Conservation (phyloP, 2,329 filamentous ascomycete species). For the Verticillium longisporum region DNA sequence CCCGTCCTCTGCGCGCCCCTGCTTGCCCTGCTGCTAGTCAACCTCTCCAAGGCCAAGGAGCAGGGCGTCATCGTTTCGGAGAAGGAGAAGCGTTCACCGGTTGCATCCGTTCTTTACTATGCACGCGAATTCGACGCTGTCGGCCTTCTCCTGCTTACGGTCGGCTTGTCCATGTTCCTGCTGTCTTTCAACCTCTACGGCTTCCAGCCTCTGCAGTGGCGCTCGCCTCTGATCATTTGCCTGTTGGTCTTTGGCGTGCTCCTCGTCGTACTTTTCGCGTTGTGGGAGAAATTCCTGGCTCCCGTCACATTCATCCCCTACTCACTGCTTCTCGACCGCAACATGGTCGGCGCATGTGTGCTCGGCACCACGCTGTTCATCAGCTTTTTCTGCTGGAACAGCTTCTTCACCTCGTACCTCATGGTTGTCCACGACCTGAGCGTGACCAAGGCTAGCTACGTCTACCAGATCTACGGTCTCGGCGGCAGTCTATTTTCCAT, state of each 20-base stretch:
- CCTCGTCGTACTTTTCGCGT: conserved; percentile 37
- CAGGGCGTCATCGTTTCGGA: conserved; percentile 34
- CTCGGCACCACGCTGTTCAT: conserved; percentile 18
- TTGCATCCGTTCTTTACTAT: background rate
- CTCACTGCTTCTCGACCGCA: conserved; percentile 33
- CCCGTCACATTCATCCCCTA: conserved; percentile 45
- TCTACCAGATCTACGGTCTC: conserved; percentile 26
- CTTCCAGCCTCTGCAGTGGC: conserved; percentile 29
- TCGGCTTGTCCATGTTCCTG: conserved; percentile 43
- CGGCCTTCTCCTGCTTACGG: conserved; percentile 45
- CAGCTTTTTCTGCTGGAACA: conserved; percentile 24
- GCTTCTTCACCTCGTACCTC: conserved; percentile 34
- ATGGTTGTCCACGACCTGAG: conserved; percentile 25
- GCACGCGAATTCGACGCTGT: conserved; percentile 13
- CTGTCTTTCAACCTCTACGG: conserved; percentile 39
- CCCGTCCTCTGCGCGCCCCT: conserved; percentile 57
- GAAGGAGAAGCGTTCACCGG: background rate
- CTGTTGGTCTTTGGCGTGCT: conserved; percentile 44
- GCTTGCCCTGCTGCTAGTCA: conserved; percentile 48
- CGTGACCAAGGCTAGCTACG: conserved; percentile 20
- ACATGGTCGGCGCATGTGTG: conserved; percentile 17
- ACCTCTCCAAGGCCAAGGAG: conserved; percentile 48
- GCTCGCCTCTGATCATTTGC: conserved; percentile 34
- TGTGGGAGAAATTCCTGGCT: conserved; percentile 46
- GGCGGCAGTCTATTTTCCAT: conserved; percentile 30